A percentile compares a stretch with the other conserved stretches of the same genome.
Evolutionary conservation across 1,139 yeast species (phyloP).

Genomic region (Taphrina betulina): DNA sequence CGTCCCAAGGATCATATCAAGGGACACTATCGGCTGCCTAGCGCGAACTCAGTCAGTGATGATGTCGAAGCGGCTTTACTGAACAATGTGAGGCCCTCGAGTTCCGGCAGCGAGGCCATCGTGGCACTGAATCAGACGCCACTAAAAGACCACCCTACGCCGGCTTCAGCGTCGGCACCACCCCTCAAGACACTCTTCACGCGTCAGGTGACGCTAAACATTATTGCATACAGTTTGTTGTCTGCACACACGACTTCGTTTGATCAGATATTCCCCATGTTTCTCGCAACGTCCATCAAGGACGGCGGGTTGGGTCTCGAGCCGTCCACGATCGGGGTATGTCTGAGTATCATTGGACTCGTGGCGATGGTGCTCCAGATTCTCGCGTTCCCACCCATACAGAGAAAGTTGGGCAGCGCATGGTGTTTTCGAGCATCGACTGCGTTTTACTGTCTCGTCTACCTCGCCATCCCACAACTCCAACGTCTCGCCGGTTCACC

Average conservation of each 20-base stretch:
- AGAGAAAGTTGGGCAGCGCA: constrained; percentile 22
- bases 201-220: constrained; percentile 23
- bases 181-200: constrained; percentile 40
- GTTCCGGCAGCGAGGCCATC: constrained; percentile 13
- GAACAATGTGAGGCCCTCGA: constrained; percentile 12
- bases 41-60: constrained; percentile 7
- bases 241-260: constrained; percentile 28
- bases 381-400: constrained; percentile 23
- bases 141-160: constrained; percentile 45
- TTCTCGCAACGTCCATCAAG: constrained; percentile 24
- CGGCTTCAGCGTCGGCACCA: constrained; percentile 57
- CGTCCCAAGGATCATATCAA: constrained; percentile 1
- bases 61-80: constrained; percentile 16
- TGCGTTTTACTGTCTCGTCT: constrained; percentile 43
- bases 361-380: constrained; percentile 29
- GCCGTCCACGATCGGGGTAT: constrained; percentile 25
- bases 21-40: constrained; percentile 21
- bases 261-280: constrained; percentile 33
- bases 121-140: neutral
- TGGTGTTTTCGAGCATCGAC: constrained; percentile 28
- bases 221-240: constrained; percentile 9
- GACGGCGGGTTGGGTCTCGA: constrained; percentile 32
- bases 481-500: constrained; percentile 16
- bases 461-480: constrained; percentile 53
- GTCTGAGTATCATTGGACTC: constrained; percentile 23